Evolutionary conservation across 2,329 filamentous ascomycete species (phyloP), one percentile per base, ranked within the genome.

Genomic region (Aspergillus arachidicola): DNA sequence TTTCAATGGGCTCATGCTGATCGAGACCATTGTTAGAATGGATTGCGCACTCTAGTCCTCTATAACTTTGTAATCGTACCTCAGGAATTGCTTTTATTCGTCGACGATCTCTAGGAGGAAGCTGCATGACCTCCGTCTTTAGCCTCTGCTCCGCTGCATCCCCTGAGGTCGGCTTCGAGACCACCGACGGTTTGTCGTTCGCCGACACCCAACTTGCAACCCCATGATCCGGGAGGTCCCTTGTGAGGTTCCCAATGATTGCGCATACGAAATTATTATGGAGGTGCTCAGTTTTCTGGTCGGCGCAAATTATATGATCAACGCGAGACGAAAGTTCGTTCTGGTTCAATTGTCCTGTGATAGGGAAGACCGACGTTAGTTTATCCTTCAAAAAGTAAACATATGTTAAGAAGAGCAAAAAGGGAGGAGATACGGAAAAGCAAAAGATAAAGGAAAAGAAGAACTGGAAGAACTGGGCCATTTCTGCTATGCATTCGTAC

Each of bases 181-280:
- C 75, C 58, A 80, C 73, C 11, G 79, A 80, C 19, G 81, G 80
- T 69, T 84, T 84, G 73, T 84, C 82, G 64, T 86, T 87, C 38
- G 86, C 86, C 45, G 85, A 85, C 55, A 90, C 87, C 86, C 86
- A 90, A 69, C 82, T 84, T 64, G 87, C 87, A 63, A 89, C 85
- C 50, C 86, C 86, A 62, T 86, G 83, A 59, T 87, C 85, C 1
- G 87, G 87, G 36, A 85, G 78, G 71, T 90, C 87, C 71, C 87
- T 83, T 63, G 79, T 80, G 26, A 84, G 79, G 69, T 90, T 90
- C 26, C 82, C 84, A 66, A 85, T 84, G 56, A 90, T 82, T 26
- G 85, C 84, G 69, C 83, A 81, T 63, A 89, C 74, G 48, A 89
- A 82, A 54, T 85, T 84, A 70, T 90, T 90, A 75, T 90, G 87